A percentile compares a stretch with the other conserved stretches of the same genome.
These are phyloP conservation scores for Pseudopyricularia cyperi DNA, from an alignment of 2,329 filamentous ascomycete species.

Conservation along the genomic window DNA sequence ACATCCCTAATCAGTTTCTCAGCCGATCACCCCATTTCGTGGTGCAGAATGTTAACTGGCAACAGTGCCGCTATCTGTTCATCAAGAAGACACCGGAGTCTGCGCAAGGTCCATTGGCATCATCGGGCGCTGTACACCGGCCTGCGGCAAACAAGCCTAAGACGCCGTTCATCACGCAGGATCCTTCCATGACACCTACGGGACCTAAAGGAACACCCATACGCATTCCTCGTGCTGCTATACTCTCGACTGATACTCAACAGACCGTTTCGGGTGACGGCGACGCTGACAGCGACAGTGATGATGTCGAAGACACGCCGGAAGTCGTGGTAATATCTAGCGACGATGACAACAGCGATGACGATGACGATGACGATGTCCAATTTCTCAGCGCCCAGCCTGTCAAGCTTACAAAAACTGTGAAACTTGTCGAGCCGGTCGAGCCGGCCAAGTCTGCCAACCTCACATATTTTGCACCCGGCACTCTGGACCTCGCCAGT, in stretches of 20 bases:
- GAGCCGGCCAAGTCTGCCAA: not conserved
- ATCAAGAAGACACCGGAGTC: slow-evolving; percentile 18
- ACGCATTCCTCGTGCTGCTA: not conserved
- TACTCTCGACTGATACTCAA: not conserved
- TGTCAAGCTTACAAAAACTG: too few species aligned
- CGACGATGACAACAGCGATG: slow-evolving; percentile 4
- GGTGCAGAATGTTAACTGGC: slow-evolving; percentile 67
- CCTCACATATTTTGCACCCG: slow-evolving; percentile 48
- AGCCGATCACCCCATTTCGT: slow-evolving; percentile 51
- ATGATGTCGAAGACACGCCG: not conserved
- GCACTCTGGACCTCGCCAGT: slow-evolving; percentile 44
- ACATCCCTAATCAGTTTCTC: slow-evolving; percentile 50
- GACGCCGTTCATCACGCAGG: not conserved
- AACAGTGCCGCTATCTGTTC: slow-evolving; percentile 79
- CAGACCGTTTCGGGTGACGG: not conserved
- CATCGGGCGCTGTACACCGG: not conserved
- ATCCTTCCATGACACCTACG: not conserved
- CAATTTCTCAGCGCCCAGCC: slow-evolving; percentile 2
- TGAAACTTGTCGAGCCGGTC: not conserved
- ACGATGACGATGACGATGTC: slow-evolving; percentile 14
- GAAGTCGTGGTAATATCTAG: not conserved
- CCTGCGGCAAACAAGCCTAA: not conserved
- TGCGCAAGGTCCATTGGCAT: not conserved
- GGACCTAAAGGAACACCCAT: not conserved
- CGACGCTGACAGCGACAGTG: not conserved